Evolutionary conservation across 306 rosid genomes (phyloP), one percentile per base, ranked within the genome.

Genomic region (Ceratonia siliqua): DNA sequence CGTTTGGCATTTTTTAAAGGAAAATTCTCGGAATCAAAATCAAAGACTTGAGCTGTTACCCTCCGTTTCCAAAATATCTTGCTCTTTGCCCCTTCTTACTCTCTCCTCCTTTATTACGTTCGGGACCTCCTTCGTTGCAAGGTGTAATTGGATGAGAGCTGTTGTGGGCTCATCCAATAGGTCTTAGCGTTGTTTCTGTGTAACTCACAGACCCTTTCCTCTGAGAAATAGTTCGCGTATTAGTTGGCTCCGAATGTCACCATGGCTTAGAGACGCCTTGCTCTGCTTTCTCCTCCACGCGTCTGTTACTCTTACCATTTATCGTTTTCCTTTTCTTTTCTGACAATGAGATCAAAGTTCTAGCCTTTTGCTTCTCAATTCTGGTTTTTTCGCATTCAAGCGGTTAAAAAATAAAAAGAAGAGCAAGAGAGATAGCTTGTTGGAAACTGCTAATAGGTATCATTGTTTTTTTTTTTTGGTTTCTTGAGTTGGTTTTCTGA

Each of bases 31-130:
- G 74, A 69, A 79, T 82, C 76, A 76, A 86, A 81, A 50, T 11
- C 38, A 83, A 88, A 86, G 82, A 82, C 93, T 85, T 88, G 94
- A 91, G 96, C 88, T 89, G 96, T 89, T 83, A 10, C 74, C 88
- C 58, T 49, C n/a, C 3, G 25, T 38, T 24, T 53, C 72, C n/a
- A n/a, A 68, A 56, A 22, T 48, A 33, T 36, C 17, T 11, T 12
- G 35, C 8, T 27, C 52, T 55, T 46, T 17, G 15, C 21, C 17
- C 20, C 21, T 66, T 4, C 46, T 54, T 27, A 3, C 41, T 43
- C n/a, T n/a, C n/a, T 12, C 72, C 45, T 75, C 67, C n/a, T n/a
- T 75, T 58, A 38, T 80, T 77, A 17, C 79, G 56, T n/a, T n/a
- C n/a, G n/a, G 39, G 72, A 61, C 18, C 15, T 58, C 20, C 62